Percentiles rank a stretch among this genome's conserved stretches.
phyloP scores from a whole-genome alignment of 108 stramenopile species.

The Skeletonema marinoi region DNA sequence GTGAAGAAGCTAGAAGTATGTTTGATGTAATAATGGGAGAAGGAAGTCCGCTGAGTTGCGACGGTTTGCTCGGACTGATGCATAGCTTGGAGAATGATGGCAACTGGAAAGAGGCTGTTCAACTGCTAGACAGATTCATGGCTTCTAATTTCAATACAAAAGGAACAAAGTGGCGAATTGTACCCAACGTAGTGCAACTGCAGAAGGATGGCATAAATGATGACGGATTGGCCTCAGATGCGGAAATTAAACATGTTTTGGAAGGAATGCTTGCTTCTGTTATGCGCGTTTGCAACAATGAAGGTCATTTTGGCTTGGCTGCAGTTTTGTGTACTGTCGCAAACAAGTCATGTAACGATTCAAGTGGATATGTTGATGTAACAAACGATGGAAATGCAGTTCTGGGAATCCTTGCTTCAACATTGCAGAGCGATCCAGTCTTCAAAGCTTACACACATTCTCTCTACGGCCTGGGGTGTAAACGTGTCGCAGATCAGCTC shows the following conservation, averaged over 20 bases:
- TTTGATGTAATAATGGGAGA: constrained; percentile 58
- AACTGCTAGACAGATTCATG: constrained; percentile 43
- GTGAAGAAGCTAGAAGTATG: constrained; percentile 40
- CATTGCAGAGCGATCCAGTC: constrained; percentile 9
- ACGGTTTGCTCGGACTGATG: constrained; percentile 63
- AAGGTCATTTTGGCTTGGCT: constrained; percentile 62
- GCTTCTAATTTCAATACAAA: constrained; percentile 11
- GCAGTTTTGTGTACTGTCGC: constrained; percentile 47
- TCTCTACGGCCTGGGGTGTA: constrained; percentile 54
- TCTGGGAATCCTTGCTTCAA: constrained; percentile 10
- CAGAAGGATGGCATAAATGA: constrained; percentile 3
- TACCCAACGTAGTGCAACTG: constrained; percentile 10
- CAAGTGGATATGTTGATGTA: constrained; percentile 2
- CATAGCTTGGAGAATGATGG: constrained; percentile 69
- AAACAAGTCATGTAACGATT: neutral
- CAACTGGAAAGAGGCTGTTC: constrained; percentile 55
- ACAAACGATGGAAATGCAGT: neutral
- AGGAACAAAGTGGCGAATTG: constrained; percentile 28
- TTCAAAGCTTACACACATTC: constrained; percentile 49
- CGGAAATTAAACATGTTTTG: constrained; percentile 18
- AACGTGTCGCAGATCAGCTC: constrained; percentile 7
- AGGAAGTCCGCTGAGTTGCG: constrained; percentile 51
- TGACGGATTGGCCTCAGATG: neutral
- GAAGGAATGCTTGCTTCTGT: constrained; percentile 33
- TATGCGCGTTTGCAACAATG: constrained; percentile 62